These are phyloP conservation scores for Didymella keratinophila DNA, from an alignment of 2,329 filamentous ascomycete species.

Conservation along the genomic window DNA sequence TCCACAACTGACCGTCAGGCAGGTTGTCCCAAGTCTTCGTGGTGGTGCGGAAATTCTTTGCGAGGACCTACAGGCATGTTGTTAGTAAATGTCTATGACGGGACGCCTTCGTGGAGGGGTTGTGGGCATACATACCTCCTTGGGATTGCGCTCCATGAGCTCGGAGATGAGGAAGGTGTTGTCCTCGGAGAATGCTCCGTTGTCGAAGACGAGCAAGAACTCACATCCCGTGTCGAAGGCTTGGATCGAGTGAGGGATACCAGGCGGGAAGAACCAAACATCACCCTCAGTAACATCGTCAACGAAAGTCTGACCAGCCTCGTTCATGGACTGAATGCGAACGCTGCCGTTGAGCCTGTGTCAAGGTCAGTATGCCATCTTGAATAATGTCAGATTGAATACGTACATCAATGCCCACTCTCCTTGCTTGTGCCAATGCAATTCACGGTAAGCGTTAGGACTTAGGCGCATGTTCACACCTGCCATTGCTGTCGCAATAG, in stretches of 20 bases:
- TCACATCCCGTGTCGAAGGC: conserved; percentile 64
- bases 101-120: too few species aligned
- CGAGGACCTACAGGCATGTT: too few species aligned
- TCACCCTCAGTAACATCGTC: conserved; percentile 53
- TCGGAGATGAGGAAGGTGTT: conserved; percentile 66
- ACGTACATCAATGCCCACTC: conserved; percentile 59
- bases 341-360: conserved; percentile 58
- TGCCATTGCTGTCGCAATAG: conserved; percentile 53
- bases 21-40: conserved; percentile 49
- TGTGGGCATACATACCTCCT: too few species aligned
- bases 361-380: neutral
- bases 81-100: too few species aligned
- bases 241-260: conserved; percentile 58
- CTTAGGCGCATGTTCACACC: conserved; percentile 54
- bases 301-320: conserved; percentile 57
- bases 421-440: conserved; percentile 67
- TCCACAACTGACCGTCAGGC: conserved; percentile 52
- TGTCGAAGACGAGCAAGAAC: conserved; percentile 64
- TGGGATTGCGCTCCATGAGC: conserved; percentile 57
- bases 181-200: conserved; percentile 66
- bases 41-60: conserved; percentile 54
- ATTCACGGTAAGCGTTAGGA: conserved; percentile 64
- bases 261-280: conserved; percentile 49
- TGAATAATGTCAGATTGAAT: neutral
- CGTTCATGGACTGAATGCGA: conserved; percentile 60